phyloP scores from a whole-genome alignment of 805 yeast species.

The Ogataea ramenticola region DNA sequence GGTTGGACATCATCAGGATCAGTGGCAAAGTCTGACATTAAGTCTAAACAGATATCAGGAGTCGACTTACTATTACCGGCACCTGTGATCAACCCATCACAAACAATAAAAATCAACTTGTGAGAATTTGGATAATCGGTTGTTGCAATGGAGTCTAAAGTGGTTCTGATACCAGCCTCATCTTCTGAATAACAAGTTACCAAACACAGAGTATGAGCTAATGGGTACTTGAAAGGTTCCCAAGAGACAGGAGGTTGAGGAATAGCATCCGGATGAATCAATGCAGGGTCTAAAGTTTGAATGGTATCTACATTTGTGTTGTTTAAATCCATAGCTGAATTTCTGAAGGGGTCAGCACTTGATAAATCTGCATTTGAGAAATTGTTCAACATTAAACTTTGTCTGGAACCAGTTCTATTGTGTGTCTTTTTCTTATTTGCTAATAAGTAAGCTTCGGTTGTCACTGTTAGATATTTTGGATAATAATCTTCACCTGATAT shows the following conservation, averaged over 20 bases:
- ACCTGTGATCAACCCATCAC: conserved; percentile 95
- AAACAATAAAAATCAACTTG: conserved; percentile 73
- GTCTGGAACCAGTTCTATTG: conserved; percentile 7
- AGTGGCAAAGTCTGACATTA: conserved; percentile 76
- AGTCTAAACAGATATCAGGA: conserved; percentile 79
- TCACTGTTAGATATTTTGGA: conserved; percentile 54
- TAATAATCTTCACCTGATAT: conserved; percentile 20
- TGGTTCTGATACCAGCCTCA: conserved; percentile 75
- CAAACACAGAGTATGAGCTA: conserved; percentile 63
- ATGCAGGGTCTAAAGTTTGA: conserved; percentile 46
- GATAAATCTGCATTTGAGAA: conserved; percentile 15
- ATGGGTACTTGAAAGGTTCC: conserved; percentile 81
- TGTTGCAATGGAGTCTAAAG: conserved; percentile 88
- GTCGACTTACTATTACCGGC: conserved; percentile 84
- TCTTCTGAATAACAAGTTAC: conserved; percentile 97
- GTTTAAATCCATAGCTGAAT: conserved; percentile 7
- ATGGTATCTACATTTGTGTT: conserved; percentile 28
- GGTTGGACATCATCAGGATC: conserved; percentile 74
- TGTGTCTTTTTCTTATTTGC: conserved; percentile 10
- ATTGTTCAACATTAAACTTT: conserved; percentile 6
- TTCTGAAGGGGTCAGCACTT: conserved; percentile 25
- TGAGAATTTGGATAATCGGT: conserved; percentile 95
- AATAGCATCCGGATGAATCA: conserved; percentile 69
- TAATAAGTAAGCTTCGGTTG: conserved; percentile 44
- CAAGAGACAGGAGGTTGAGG: conserved; percentile 88